These are phyloP conservation scores for Lanzia echinophila DNA, from an alignment of 2,329 filamentous ascomycete species.

Conservation along the genomic window DNA sequence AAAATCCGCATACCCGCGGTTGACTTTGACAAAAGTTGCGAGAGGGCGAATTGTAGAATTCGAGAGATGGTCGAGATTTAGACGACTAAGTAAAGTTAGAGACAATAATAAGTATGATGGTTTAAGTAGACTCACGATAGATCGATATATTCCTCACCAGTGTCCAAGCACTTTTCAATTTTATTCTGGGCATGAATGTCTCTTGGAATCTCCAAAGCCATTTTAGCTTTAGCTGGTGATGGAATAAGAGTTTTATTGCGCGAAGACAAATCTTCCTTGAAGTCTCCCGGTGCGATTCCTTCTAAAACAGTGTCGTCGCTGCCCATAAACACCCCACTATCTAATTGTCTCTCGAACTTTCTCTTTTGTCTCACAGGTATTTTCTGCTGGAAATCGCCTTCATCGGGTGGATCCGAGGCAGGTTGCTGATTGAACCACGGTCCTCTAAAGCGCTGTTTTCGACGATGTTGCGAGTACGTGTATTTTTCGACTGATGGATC, in stretches of 20 bases:
- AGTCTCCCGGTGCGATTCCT: background rate
- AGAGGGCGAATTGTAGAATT: slow-evolving; percentile 52
- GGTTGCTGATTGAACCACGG: slow-evolving; percentile 60
- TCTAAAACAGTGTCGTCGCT: slow-evolving; percentile 50
- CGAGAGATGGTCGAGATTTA: slow-evolving; percentile 43
- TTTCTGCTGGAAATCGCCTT: slow-evolving; percentile 11
- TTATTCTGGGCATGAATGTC: slow-evolving; percentile 34
- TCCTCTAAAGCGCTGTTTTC: slow-evolving; percentile 58
- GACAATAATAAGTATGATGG: background rate
- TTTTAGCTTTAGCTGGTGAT: background rate
- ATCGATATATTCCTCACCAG: slow-evolving; percentile 53
- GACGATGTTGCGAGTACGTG: slow-evolving; percentile 48
- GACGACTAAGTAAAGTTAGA: slow-evolving; percentile 19
- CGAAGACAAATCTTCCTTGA: background rate
- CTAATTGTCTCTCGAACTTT: slow-evolving; percentile 51
- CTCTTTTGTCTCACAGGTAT: slow-evolving; percentile 36
- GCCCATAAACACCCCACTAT: slow-evolving; percentile 64
- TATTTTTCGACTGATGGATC: slow-evolving; percentile 63
- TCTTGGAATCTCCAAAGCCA: background rate
- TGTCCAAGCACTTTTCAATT: slow-evolving; percentile 49
- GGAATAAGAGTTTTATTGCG: background rate
- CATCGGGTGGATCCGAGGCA: slow-evolving; percentile 22
- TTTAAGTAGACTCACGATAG: slow-evolving; percentile 45
- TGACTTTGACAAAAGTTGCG: slow-evolving; percentile 38
- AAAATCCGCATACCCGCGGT: slow-evolving; percentile 44